A percentile compares a stretch with the other conserved stretches of the same genome.
Conservation (phyloP, 345 rosid species). For the Salix exigua region DNA sequence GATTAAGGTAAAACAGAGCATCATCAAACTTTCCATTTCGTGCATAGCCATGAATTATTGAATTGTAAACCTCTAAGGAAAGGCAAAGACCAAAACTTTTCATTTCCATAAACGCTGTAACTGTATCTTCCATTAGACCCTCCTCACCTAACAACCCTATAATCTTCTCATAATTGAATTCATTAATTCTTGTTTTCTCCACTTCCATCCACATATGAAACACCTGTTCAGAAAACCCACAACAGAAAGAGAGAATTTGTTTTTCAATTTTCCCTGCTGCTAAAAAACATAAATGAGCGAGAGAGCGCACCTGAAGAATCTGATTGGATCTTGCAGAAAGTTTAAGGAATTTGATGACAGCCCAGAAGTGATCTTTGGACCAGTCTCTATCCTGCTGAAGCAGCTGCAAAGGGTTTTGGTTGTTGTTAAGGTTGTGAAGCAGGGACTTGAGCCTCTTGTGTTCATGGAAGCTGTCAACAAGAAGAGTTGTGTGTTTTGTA, state of each 20-base stretch:
- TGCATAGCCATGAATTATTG: slow-evolving; percentile 49
- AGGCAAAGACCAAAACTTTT: slow-evolving; percentile 32
- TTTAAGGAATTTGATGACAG: slow-evolving; percentile 49
- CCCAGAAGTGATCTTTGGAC: slow-evolving; percentile 60
- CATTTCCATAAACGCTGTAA: slow-evolving; percentile 43
- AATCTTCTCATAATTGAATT: slow-evolving; percentile 50
- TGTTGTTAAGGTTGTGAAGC: slow-evolving; percentile 30
- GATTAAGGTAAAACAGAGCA: slow-evolving; percentile 38
- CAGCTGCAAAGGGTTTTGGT: slow-evolving; percentile 43
- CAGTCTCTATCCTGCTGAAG: slow-evolving; percentile 67
- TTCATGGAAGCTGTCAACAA: slow-evolving; percentile 40
- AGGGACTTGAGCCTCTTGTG: slow-evolving; percentile 39
- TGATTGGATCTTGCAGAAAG: slow-evolving; percentile 39
- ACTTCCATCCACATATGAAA: slow-evolving; percentile 58
- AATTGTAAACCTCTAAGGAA: slow-evolving; percentile 47
- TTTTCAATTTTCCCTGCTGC: neutral
- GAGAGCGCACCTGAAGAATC: slow-evolving; percentile 51
- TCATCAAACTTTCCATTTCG: slow-evolving; percentile 43
- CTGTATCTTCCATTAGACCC: slow-evolving; percentile 44
- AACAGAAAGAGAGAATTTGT: neutral
- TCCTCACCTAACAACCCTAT: slow-evolving; percentile 46
- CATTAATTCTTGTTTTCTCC: slow-evolving; percentile 45
- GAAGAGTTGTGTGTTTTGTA: slow-evolving; percentile 36
- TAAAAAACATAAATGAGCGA: neutral
- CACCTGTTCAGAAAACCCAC: slow-evolving; percentile 36